Evolutionary conservation across 768 basidiomycete genomes (phyloP), one percentile per base, ranked within the genome.

Genomic region (Termitomyces sp.): DNA sequence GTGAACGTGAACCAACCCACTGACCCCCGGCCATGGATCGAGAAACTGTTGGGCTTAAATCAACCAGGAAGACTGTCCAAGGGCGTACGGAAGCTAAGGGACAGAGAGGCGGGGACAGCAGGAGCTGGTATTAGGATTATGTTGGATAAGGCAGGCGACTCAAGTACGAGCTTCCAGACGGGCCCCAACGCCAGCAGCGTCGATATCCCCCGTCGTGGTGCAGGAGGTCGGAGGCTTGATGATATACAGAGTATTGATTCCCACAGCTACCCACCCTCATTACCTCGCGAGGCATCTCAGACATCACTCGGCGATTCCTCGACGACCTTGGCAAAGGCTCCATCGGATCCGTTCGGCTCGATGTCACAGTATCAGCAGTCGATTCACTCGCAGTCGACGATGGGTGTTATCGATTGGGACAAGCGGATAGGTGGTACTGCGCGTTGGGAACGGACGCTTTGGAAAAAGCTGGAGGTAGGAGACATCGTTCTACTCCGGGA

Each of bases 401-500:
- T 79, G 7, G 90, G 92, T 12, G 92, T 94, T 29, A 74, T 97
- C n/a, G 88, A 96, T 66, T 94, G 86, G 82, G 76, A 73, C 44
- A 83, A 83, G 45, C 83, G 81, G 35, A 72, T 81, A 2, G 75
- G 75, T 3, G 93, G 93, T 0, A 81, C 85, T 3, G 86, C 92
- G 2, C 77, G 79, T 25, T 98, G 96, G 96, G 94, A 98, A 66
- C 77, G 96, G 52, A 98, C 96, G 13, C 74, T 98, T 1, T 98
- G 96, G 96, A 98, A 98, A 78, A 98, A 98, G 76, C 78, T 98
- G 41, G 94, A 97, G 66, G 94, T 98, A 11, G 96, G 96, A n/a
- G 96, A 98, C 66, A 72, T 98, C 20, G 91, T 98, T 29, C 74
- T 98, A 7, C 76, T 98, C 32, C 76, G 88, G 55, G 94, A 98